Evolutionary conservation across 2,329 filamentous ascomycete species (phyloP), one percentile per base, ranked within the genome.

Genomic region (Chalaropsis ovoidea): DNA sequence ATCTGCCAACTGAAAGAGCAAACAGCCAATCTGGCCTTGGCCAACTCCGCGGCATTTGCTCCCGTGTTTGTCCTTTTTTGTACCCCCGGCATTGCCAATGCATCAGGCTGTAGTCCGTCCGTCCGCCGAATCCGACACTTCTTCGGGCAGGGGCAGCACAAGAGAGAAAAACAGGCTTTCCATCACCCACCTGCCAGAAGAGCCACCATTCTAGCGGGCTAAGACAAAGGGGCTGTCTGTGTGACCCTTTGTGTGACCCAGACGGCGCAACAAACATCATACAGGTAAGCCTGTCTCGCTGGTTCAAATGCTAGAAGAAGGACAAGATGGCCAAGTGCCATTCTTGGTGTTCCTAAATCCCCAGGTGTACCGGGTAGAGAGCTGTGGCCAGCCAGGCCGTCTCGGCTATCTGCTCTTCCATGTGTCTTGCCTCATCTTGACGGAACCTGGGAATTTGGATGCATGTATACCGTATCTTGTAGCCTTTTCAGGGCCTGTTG

Each of bases 141-240:
- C n/a, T n/a, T 39, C 8, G 54, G 24, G 17, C 8, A 27, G 17
- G 54, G 54, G 17, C 24, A 24, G 17, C 27, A 58, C 24, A 39
- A 54, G 49, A 54, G 49, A 15, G 49, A 54, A 35, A 39, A 58
- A 39, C 54, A 58, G 54, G 31, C 54, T 39, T 58, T 58, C 31
- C n/a, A 22, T 22, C 24, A 35, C 24, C n/a, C 54, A 58, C 31
- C 54, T 58, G 54, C 31, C 54, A 58, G 54, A 58, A 39, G 15
- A 58, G 24, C 54, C 24, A 19, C 54, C 3, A 11, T 58, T 39
- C 54, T 35, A 39, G 27, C 15, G 27, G 54, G 15, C 54, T 19
- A 58, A 58, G 54, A 58, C 54, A 58, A 58, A 58, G 54, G 54
- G 24, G 31, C 47, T 31, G n/a, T 10, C 27, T 31, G 54, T 58